A percentile compares a stretch with the other conserved stretches of the same genome.
phyloP scores from a whole-genome alignment of 148 eudicot species.

The Amaranthus cruentus region DNA sequence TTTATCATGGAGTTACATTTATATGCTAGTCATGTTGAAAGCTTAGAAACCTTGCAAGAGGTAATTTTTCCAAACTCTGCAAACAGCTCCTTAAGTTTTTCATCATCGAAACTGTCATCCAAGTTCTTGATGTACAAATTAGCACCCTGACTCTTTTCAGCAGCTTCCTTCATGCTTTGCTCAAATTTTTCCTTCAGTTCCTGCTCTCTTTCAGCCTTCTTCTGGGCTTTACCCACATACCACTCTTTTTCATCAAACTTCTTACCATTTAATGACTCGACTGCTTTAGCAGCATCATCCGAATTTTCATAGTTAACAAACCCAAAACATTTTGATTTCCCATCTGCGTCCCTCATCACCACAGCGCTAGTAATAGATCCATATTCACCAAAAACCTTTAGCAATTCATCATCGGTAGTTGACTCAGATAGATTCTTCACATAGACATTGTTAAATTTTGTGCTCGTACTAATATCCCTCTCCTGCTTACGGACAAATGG shows the following conservation, averaged over 20 bases:
- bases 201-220: slow-evolving; percentile 39
- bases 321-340: slow-evolving; percentile 43
- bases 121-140: slow-evolving; percentile 42
- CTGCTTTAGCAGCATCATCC: slow-evolving; percentile 41
- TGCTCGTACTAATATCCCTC: slow-evolving; percentile 21
- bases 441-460: slow-evolving; percentile 38
- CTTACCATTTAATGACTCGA: slow-evolving; percentile 39
- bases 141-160: slow-evolving; percentile 36
- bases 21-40: background rate
- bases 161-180: slow-evolving; percentile 32
- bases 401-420: slow-evolving; percentile 35
- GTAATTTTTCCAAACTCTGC: slow-evolving; percentile 62
- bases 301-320: slow-evolving; percentile 41
- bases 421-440: slow-evolving; percentile 40
- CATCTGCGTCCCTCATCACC: slow-evolving; percentile 39
- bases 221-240: slow-evolving; percentile 48
- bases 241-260: slow-evolving; percentile 36
- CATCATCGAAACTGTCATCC: slow-evolving; percentile 81
- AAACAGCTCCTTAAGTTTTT: slow-evolving; percentile 75
- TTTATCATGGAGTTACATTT: background rate
- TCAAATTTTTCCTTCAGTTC: slow-evolving; percentile 37
- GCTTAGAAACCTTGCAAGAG: slow-evolving; percentile 67
- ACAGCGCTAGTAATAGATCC: slow-evolving; percentile 39
- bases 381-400: slow-evolving; percentile 35
- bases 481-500: slow-evolving; percentile 43